These are phyloP conservation scores for Sarcodon sp. DNA, from an alignment of 768 basidiomycete species.

Conservation along the genomic window DNA sequence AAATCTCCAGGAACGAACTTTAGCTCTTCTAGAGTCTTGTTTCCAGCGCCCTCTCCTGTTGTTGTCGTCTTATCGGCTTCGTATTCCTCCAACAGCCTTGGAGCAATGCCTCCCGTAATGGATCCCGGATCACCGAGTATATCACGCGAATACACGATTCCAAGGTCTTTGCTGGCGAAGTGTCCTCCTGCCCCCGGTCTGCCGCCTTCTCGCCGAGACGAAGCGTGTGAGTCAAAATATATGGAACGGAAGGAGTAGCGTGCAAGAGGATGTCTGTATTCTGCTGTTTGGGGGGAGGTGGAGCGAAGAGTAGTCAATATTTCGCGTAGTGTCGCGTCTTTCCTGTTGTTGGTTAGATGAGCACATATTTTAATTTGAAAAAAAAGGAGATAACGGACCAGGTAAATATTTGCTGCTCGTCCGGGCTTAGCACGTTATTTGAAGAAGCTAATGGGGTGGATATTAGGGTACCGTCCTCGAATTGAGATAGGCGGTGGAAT, in stretches of 20 bases:
- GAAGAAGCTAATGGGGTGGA: neutral
- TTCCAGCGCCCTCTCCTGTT: constrained; percentile 22
- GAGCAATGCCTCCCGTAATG: constrained; percentile 34
- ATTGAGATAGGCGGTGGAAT: constrained; percentile 61
- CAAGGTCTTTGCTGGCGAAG: constrained; percentile 68
- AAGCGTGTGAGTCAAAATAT: constrained; percentile 47
- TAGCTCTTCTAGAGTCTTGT: constrained; percentile 67
- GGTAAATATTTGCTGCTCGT: constrained; percentile 74
- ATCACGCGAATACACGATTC: constrained; percentile 73
- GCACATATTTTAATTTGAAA: neutral
- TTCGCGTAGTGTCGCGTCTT: constrained; percentile 72
- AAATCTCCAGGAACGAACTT: constrained; percentile 76
- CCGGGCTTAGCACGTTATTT: constrained; percentile 39
- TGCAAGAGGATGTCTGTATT: constrained; percentile 73
- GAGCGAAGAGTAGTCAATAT: constrained; percentile 67
- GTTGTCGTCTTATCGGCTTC: constrained; percentile 10
- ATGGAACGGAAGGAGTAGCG: constrained; percentile 73
- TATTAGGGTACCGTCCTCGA: constrained; percentile 57
- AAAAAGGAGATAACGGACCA: constrained; percentile 34
- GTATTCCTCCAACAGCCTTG: constrained; percentile 44
- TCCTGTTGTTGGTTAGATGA: constrained; percentile 30
- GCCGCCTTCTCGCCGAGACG: constrained; percentile 26
- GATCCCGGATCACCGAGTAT: constrained; percentile 72
- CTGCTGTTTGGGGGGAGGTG: constrained; percentile 49
- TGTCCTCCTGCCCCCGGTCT: constrained; percentile 24